Conservation (phyloP, 2,329 filamentous ascomycete species). For the Penicillium fuscoglaucum region DNA sequence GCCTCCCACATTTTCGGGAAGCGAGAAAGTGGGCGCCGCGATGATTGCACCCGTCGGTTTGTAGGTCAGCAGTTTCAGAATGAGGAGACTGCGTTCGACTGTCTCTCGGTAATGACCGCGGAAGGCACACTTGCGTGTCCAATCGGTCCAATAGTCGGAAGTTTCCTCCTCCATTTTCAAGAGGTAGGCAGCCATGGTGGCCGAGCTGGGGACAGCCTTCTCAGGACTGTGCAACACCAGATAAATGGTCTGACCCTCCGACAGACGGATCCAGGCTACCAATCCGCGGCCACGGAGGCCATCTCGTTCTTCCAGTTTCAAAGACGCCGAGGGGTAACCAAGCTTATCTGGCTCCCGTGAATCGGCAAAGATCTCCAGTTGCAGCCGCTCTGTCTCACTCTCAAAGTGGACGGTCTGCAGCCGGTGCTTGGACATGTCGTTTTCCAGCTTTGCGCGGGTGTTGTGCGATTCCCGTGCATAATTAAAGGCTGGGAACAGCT, state of each 20-base stretch:
- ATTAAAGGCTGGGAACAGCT: slow-evolving; percentile 71
- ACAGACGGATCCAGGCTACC: slow-evolving; percentile 58
- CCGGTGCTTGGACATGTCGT: slow-evolving; percentile 37
- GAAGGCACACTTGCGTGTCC: slow-evolving; percentile 70
- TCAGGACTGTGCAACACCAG: slow-evolving; percentile 67
- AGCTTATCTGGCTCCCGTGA: slow-evolving; percentile 52
- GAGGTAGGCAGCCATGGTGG: slow-evolving; percentile 60
- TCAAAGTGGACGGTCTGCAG: slow-evolving; percentile 66
- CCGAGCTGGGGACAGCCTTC: slow-evolving; percentile 56
- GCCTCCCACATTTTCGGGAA: slow-evolving; percentile 73
- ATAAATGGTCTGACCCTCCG: slow-evolving; percentile 68
- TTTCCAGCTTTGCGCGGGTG: slow-evolving; percentile 33
- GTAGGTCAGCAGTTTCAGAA: slow-evolving; percentile 74
- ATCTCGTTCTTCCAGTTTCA: slow-evolving; percentile 54
- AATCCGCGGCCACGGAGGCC: slow-evolving; percentile 64
- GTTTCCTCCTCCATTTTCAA: slow-evolving; percentile 68
- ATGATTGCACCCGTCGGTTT: slow-evolving; percentile 77
- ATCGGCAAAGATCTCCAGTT: slow-evolving; percentile 68
- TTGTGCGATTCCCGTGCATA: slow-evolving; percentile 65
- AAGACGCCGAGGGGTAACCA: slow-evolving; percentile 53
- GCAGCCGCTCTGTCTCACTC: slow-evolving; percentile 59
- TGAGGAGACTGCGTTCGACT: slow-evolving; percentile 68
- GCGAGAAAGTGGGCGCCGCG: slow-evolving; percentile 73
- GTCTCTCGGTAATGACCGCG: slow-evolving; percentile 72
- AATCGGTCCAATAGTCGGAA: slow-evolving; percentile 70